Percentiles rank a stretch among this genome's conserved stretches.
Conservation (phyloP, 371 early-diverging fungal species). For the Smittium culicis region DNA sequence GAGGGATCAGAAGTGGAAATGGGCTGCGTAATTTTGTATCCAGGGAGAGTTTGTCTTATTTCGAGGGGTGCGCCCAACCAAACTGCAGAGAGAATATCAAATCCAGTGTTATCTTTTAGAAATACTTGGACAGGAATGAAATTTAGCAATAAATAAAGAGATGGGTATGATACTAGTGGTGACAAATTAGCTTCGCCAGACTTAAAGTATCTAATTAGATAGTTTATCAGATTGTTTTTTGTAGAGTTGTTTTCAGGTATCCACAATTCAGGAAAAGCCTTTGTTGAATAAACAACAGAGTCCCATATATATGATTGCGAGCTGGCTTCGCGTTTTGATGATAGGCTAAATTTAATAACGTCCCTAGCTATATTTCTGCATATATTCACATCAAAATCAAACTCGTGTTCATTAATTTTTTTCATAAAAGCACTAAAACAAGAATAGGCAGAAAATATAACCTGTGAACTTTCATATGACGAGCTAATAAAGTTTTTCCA, state of each 20-base stretch:
- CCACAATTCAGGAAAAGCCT: background rate
- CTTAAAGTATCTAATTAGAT: background rate
- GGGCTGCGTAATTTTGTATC: too few relatives aligned
- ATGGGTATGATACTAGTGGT: background rate
- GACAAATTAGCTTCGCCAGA: background rate
- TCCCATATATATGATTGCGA: background rate
- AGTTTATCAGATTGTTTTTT: background rate
- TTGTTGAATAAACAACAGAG: background rate
- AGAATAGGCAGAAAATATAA: background rate
- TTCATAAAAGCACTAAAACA: background rate
- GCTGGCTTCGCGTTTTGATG: background rate
- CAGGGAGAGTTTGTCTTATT: too few relatives aligned
- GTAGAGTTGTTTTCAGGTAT: background rate
- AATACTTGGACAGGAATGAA: background rate
- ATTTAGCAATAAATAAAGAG: background rate
- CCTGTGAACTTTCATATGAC: background rate
- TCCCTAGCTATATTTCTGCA: background rate
- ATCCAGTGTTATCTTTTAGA: background rate
- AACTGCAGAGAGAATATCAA: background rate
- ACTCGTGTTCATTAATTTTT: background rate
- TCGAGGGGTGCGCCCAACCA: background rate
- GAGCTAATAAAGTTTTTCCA: background rate
- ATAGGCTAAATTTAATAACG: background rate
- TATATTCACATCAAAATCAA: background rate
- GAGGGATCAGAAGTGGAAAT: too few relatives aligned